phyloP scores from a whole-genome alignment of 495 filamentous ascomycete genomes.

The Venustampulla echinocandica region DNA sequence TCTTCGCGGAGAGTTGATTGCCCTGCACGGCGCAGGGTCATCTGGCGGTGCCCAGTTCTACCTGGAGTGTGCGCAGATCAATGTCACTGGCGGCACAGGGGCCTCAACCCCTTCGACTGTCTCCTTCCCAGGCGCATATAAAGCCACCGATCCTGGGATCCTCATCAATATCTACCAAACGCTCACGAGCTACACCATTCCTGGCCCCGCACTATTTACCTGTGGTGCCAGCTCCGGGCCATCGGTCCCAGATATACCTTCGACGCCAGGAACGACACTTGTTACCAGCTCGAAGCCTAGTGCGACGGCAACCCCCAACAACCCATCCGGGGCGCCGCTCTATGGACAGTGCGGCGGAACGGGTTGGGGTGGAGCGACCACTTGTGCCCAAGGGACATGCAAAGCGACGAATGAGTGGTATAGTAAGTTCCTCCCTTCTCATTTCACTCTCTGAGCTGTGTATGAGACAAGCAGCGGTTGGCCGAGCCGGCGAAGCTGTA shows the following conservation, averaged over 20 bases:
- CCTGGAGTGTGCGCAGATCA: slow-evolving; percentile 42
- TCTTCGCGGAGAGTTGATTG: slow-evolving; percentile 43
- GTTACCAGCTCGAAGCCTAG: slow-evolving; percentile 3
- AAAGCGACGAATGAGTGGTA: slow-evolving; percentile 34
- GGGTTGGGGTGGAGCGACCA: slow-evolving; percentile 40
- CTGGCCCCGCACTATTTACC: slow-evolving; percentile 36
- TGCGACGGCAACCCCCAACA: slow-evolving; percentile 16
- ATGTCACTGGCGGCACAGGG: slow-evolving; percentile 39
- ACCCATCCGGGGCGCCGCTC: too few relatives aligned
- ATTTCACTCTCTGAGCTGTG: too few relatives aligned
- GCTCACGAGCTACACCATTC: slow-evolving; percentile 35
- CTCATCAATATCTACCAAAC: slow-evolving; percentile 45
- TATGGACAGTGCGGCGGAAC: slow-evolving; percentile 47
- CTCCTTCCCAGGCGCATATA: slow-evolving; percentile 46
- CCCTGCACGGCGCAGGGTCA: slow-evolving; percentile 35
- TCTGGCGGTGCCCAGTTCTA: slow-evolving; percentile 42
- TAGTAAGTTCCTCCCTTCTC: slow-evolving; percentile 3
- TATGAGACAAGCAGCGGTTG: too few relatives aligned
- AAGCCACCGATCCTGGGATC: slow-evolving; percentile 42
- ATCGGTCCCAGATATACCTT: not conserved
- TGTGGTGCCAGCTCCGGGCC: slow-evolving; percentile 4
- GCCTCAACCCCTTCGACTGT: slow-evolving; percentile 37
- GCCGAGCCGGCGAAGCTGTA: too few relatives aligned
- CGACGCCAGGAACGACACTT: not conserved
- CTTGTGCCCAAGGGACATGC: slow-evolving; percentile 39